Conservation (phyloP, 2,329 filamentous ascomycete species). For the Dactylellina sp. region DNA sequence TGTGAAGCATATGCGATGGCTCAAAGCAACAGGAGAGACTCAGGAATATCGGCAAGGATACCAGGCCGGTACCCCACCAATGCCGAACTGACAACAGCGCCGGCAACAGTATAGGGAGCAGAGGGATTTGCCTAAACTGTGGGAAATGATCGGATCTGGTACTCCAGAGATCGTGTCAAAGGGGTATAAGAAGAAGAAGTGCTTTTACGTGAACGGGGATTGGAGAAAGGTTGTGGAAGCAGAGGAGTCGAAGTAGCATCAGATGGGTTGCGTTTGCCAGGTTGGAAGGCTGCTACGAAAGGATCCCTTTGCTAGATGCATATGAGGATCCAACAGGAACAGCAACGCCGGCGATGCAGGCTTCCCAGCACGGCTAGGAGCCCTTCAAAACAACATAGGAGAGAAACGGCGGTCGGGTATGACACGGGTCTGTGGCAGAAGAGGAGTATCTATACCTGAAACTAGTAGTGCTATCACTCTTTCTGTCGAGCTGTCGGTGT, state of each 20-base stretch:
- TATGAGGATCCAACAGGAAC: slow-evolving; percentile 49
- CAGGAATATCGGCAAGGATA: slow-evolving; percentile 11
- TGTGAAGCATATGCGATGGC: slow-evolving; percentile 29
- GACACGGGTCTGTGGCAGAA: background rate
- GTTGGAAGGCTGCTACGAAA: slow-evolving; percentile 31
- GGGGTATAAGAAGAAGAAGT: background rate
- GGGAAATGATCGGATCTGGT: background rate
- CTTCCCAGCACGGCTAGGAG: slow-evolving; percentile 17
- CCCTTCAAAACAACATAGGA: background rate
- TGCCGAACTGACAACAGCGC: slow-evolving; percentile 27
- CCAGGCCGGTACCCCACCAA: slow-evolving; percentile 32
- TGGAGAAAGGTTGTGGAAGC: background rate
- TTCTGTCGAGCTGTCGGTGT: too few relatives aligned
- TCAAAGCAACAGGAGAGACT: slow-evolving; percentile 29
- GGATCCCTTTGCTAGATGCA: slow-evolving; percentile 29
- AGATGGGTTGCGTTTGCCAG: background rate
- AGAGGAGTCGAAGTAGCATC: background rate
- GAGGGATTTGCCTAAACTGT: slow-evolving; percentile 3
- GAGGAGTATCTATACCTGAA: slow-evolving; percentile 10
- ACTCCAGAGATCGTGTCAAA: background rate
- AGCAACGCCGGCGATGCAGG: slow-evolving; percentile 22
- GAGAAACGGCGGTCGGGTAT: background rate
- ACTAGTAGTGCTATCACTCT: background rate
- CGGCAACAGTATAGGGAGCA: slow-evolving; percentile 5
- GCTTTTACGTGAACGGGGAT: background rate